Conservation (phyloP, 108 stramenopile genomes). For the Pseudonitzschia delicatissima region DNA sequence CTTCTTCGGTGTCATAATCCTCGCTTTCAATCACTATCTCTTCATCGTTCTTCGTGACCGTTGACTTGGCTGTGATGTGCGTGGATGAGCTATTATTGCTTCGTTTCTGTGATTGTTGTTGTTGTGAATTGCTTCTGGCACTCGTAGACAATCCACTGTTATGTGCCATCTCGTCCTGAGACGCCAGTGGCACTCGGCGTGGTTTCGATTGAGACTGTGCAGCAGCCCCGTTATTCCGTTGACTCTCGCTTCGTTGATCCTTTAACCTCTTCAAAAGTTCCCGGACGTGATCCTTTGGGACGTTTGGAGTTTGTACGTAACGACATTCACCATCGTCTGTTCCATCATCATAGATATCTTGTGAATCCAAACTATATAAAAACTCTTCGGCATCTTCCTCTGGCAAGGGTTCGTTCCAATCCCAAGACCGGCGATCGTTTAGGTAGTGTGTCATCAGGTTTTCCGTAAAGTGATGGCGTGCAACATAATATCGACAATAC, state of each 20-base stretch:
- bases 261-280: conserved; percentile 30
- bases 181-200: no score
- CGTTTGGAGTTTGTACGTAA: conserved; percentile 47
- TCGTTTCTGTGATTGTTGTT: neutral
- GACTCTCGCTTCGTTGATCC: conserved; percentile 18
- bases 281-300: conserved; percentile 47
- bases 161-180: no score
- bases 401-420: conserved; percentile 37
- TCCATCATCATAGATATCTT: conserved; percentile 20
- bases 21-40: conserved; percentile 2
- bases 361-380: conserved; percentile 26
- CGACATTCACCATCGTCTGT: conserved; percentile 16
- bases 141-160: no score
- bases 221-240: neutral
- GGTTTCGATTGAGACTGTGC: no score
- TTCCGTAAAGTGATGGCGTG: conserved; percentile 48
- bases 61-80: neutral
- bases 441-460: conserved; percentile 30
- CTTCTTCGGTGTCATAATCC: conserved; percentile 10
- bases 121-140: neutral
- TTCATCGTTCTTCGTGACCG: neutral
- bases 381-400: conserved; percentile 40
- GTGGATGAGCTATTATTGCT: conserved; percentile 2
- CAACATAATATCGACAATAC: conserved; percentile 41
- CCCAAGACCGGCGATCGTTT: conserved; percentile 32